Evolutionary conservation across 805 yeast species (phyloP), one percentile per base, ranked within the genome.

Genomic region (Teunomyces cretensis): DNA sequence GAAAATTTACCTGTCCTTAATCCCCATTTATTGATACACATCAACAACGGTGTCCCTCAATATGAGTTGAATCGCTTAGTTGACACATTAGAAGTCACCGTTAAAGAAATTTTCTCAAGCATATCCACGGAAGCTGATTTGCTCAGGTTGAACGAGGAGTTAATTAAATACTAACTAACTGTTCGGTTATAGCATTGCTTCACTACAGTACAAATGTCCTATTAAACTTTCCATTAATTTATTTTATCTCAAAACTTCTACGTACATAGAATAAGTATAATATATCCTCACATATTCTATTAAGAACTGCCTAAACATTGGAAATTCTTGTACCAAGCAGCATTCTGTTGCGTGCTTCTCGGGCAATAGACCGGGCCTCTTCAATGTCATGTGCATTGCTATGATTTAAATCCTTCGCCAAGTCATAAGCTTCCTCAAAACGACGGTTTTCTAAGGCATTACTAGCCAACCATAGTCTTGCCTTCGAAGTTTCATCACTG

Each of bases 301-400:
- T 22, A 7, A n/a, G 2, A 12, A n/a, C 4, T 19, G 16, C 27
- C 19, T 11, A 35, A 19, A 22, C 17, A 19, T 14, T 35, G 8
- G 38, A 16, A 14, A 24, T 36, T 13, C 28, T 44, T 4, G 15
- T 15, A 4, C 31, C 36, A 38, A 19, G 41, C 35, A 47, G 36
- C 67, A 82, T 66, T 45, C 81, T 72, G 55, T 74, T 76, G 48
- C 89, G 65, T 11, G 94, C 89, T 49, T 86, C 92, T 55, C 90
- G 74, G 0, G 92, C 88, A 27, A 91, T 84, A 0, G 84, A 75
- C 35, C 96, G 70, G 0, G 96, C 97, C 60, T 90, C 97, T 56
- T 90, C 97, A 14, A 90, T 80, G 57, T 87, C 95, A 45, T 83
- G 88, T 9, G 90, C 84, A n/a, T 86, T 79, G 24, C 92, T 95